Evolutionary conservation across 2,329 filamentous ascomycete genomes (phyloP).

Genomic region (Diaporthe humulicola): DNA sequence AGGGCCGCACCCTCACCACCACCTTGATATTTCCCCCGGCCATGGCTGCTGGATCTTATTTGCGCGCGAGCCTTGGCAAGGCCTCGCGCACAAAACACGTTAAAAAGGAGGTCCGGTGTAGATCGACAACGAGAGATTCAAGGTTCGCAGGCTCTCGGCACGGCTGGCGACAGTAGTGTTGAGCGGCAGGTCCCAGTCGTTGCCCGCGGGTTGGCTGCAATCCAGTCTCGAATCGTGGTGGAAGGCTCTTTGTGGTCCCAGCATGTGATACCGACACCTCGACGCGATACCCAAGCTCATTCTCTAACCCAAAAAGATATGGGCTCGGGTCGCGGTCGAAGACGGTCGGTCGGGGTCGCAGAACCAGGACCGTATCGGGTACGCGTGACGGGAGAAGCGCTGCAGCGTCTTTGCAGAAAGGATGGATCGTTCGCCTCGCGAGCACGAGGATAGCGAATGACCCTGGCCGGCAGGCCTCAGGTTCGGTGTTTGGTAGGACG

Average conservation of each 20-base stretch:
- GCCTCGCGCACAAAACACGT: slow-evolving; percentile 25
- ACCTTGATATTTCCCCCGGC: slow-evolving; percentile 98
- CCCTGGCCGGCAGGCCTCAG: slow-evolving; percentile 13
- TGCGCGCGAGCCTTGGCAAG: slow-evolving; percentile 36
- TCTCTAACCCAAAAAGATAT: slow-evolving; percentile 33
- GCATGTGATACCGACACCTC: slow-evolving; percentile 40
- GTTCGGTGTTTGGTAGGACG: not conserved
- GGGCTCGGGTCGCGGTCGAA: slow-evolving; percentile 25
- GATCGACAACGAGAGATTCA: not conserved
- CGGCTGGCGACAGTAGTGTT: slow-evolving; percentile 8
- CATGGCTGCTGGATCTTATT: slow-evolving; percentile 61
- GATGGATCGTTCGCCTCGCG: slow-evolving; percentile 11
- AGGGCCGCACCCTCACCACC: slow-evolving; percentile 95
- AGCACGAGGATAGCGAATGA: not conserved
- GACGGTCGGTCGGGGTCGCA: not conserved
- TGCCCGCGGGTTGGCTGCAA: slow-evolving; percentile 14
- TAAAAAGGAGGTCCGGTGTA: not conserved
- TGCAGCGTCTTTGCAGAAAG: not conserved
- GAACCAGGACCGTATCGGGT: not conserved
- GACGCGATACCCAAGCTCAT: slow-evolving; percentile 38
- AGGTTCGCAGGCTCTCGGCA: not conserved
- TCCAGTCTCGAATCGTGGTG: slow-evolving; percentile 21
- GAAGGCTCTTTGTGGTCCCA: slow-evolving; percentile 34
- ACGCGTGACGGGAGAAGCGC: not conserved
- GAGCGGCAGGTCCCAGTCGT: slow-evolving; percentile 19